Base-by-base conservation (phyloP, 306 rosid species). In the Comarum palustre region DNA sequence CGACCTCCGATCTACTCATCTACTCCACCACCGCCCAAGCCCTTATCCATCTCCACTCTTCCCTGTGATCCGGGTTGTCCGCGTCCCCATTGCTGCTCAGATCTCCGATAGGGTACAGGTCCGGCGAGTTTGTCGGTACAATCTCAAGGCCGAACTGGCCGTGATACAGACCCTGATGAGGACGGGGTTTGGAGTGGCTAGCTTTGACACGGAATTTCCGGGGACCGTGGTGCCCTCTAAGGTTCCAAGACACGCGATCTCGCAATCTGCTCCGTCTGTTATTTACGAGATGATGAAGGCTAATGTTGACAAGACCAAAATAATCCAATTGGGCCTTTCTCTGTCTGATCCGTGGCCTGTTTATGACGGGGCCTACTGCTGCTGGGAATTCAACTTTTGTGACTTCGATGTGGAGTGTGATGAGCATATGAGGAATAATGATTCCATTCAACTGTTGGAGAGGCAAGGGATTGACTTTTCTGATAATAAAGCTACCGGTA, bases 161-260 rank as follows among this genome's bases (percentile, higher is more conserved):
- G 4, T 55, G 1, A 55, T 55, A 0, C 6, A 3, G 7, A 55
- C 6, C 3, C 17, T 55, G 6, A 55, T 55, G 2, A 12, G 7
- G 16, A 24, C 4, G 7, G 62, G 62, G 7, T 55, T 22, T 9
- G 15, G 16, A 4, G 25, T 55, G 0, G 62, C 62, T 10, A 55
- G 62, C 5, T 19, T 79, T 0, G 78, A 73, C 43, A 79, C 59
- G 1, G 82, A 74, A 11, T 73, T 74, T 5, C 68, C 82, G 0
- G 82, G 75, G 13, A 32, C 27, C 1, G 47, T 73, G 12, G 58
- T 29, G 8, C 29, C 10, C 3, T 8, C 58, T 39, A 2, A 13
- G 15, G 20, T 51, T 2, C 20, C 5, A 20, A 6, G 36, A 13
- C 58, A 51, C n/a, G 3, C n/a, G 3, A 32, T 48, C 0, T 43